A percentile compares a stretch with the other conserved stretches of the same genome.
These are phyloP conservation scores for Rosa lucieae DNA, from an alignment of 306 rosid genomes.

Conservation along the genomic window DNA sequence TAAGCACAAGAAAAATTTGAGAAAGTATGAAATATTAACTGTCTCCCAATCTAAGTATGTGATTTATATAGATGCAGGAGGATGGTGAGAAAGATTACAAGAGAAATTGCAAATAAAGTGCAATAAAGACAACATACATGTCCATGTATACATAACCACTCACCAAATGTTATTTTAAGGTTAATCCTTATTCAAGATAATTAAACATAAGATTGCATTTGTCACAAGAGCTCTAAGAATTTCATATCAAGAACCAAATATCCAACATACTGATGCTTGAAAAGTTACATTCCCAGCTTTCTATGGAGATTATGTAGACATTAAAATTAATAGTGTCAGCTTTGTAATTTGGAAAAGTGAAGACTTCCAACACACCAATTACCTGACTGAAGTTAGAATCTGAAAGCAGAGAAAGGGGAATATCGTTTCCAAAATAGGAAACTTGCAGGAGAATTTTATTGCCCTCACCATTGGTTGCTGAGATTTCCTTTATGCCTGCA, in stretches of 20 bases:
- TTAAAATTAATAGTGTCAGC: neutral
- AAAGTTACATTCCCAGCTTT: neutral
- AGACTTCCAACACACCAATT: neutral
- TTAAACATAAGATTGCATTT: too few relatives aligned
- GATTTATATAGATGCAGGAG: neutral
- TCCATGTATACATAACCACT: neutral
- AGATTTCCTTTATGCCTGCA: slow-evolving; percentile 42
- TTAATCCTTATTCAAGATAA: neutral
- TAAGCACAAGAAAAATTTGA: neutral
- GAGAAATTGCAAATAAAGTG: neutral
- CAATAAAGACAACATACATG: neutral
- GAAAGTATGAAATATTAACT: neutral
- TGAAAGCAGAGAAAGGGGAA: slow-evolving; percentile 51
- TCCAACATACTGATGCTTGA: neutral
- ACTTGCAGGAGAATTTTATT: slow-evolving; percentile 48
- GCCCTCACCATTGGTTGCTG: slow-evolving; percentile 10
- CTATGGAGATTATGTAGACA: neutral
- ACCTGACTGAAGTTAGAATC: slow-evolving; percentile 72
- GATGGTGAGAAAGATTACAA: neutral
- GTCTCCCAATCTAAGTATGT: neutral
- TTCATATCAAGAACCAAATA: neutral
- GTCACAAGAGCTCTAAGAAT: neutral
- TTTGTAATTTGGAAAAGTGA: neutral
- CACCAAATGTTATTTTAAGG: neutral
- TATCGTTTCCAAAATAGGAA: slow-evolving; percentile 31